Evolutionary conservation across 1,284 basidiomycete genomes (phyloP), one percentile per base, ranked within the genome.

Genomic region (Amylostereum areolatum): DNA sequence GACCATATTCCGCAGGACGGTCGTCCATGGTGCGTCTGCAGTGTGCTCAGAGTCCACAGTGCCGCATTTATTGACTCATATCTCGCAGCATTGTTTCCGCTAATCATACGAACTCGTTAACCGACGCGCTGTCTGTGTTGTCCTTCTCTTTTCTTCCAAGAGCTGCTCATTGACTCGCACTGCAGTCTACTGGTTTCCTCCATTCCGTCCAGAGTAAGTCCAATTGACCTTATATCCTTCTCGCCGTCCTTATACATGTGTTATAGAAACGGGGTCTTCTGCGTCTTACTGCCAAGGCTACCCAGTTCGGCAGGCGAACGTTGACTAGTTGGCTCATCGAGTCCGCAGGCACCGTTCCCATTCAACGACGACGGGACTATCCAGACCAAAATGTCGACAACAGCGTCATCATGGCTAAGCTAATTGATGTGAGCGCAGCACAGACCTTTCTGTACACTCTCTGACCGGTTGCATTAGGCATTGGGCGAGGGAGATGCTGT

Each of bases 271-370:
- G 90, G n/a, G 83, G 83, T 55, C 81, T 91, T 71, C 66, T 93
- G 3, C 79, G 90, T 7, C 67, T 93, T 46, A 93, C 90, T 0
- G 90, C 90, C 9, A 93, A 93, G 62, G 78, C 87, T 29, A 90
- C 89, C 1, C 85, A 88, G 58, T 93, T 93, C 57, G 87, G 89
- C 4, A 82, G 75, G 47, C 74, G 64, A 52, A 92, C 89, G 3
- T 90, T 93, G 63, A 90, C 86, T 2, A 89, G 85, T 55, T 92
- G 91, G 90, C 74, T 93, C 18, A 90, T 93, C 47, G 89, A 92
- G 62, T 83, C 83, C 28, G 86, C 87, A 2, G 90, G 90, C 11
- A 90, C 91, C 1, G 75, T 93, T 1, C 91, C 90, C 0, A 78
- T 93, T 42, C 80, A 85, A 61, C 73, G 91, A 48, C 74, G 79